Conservation (phyloP, 345 rosid genomes). For the Gossypium longicalyx region DNA sequence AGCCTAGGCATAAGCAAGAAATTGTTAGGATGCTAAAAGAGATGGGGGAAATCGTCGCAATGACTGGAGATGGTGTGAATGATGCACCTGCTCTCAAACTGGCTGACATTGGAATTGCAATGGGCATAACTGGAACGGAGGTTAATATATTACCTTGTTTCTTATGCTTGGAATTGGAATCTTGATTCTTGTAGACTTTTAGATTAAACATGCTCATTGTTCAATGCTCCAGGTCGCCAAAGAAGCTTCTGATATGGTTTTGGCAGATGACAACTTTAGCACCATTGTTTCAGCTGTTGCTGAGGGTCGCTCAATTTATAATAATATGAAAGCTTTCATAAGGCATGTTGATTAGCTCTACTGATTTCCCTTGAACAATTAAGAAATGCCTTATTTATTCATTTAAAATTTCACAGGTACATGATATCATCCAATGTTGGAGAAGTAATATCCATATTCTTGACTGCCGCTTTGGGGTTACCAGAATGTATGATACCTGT, state of each 20-base stretch:
- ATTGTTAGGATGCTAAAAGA: constrained; percentile 82
- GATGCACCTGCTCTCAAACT: constrained; percentile 97
- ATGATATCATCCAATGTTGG: constrained; percentile 98
- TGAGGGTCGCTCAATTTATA: constrained; percentile 87
- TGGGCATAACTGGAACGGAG: constrained; percentile 99
- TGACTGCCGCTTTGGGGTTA: constrained; percentile 82
- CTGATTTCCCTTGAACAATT: too few species aligned
- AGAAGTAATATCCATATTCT: constrained; percentile 85
- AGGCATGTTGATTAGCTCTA: too few species aligned
- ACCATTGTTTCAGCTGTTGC: constrained; percentile 66
- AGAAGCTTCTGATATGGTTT: constrained; percentile 96
- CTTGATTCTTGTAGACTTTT: not conserved
- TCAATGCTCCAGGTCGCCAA: constrained; percentile 67
- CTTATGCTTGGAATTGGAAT: not conserved
- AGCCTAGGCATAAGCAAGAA: constrained; percentile 90
- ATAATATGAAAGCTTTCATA: constrained; percentile 93
- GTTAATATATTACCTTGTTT: constrained; percentile 27
- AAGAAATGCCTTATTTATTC: too few species aligned
- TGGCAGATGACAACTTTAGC: constrained; percentile 88
- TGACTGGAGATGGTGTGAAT: constrained; percentile 98
- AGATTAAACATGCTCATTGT: not conserved
- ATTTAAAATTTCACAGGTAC: constrained; percentile 36
- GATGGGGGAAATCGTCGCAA: constrained; percentile 89
- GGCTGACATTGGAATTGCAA: constrained; percentile 91
- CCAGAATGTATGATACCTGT: constrained; percentile 94